Conservation (phyloP, 1,284 basidiomycete genomes). For the Boletellus sp. region DNA sequence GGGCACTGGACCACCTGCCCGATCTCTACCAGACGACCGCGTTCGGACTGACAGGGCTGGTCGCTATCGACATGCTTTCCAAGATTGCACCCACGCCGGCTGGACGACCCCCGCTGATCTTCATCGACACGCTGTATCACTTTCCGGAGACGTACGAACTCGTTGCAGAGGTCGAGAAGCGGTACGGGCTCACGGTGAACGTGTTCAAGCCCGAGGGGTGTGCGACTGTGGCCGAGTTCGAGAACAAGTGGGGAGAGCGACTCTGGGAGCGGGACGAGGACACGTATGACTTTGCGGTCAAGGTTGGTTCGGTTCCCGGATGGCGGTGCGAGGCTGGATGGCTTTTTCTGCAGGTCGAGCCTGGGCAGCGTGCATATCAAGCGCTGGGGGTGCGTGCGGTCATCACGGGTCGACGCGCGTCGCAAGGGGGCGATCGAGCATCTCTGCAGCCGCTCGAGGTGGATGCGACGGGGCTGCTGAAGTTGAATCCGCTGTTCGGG, state of each 20-base stretch:
- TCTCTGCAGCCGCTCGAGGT: constrained; percentile 85
- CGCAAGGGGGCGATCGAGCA: constrained; percentile 87
- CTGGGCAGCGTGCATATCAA: constrained; percentile 85
- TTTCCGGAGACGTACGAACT: constrained; percentile 91
- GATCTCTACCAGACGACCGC: constrained; percentile 88
- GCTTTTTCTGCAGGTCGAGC: constrained; percentile 84
- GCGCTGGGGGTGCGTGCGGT: constrained; percentile 81
- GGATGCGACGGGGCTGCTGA: constrained; percentile 88
- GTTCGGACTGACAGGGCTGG: constrained; percentile 89
- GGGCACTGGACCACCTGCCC: constrained; percentile 81
- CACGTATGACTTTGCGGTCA: constrained; percentile 90
- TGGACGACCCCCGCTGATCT: constrained; percentile 67
- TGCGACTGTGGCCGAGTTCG: constrained; percentile 71
- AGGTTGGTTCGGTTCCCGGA: constrained; percentile 48
- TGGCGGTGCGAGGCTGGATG: background rate
- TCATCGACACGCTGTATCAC: constrained; percentile 96
- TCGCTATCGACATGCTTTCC: constrained; percentile 89
- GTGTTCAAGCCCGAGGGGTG: constrained; percentile 81
- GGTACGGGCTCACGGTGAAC: constrained; percentile 73
- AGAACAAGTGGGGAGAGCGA: constrained; percentile 74
- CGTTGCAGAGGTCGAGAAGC: constrained; percentile 73
- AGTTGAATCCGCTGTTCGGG: constrained; percentile 90
- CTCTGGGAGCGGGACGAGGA: constrained; percentile 90
- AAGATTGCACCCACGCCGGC: constrained; percentile 57
- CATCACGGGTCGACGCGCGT: constrained; percentile 90